Base-by-base conservation (phyloP, 2,329 filamentous ascomycete genomes). In the Mycosphaerella sp. region DNA sequence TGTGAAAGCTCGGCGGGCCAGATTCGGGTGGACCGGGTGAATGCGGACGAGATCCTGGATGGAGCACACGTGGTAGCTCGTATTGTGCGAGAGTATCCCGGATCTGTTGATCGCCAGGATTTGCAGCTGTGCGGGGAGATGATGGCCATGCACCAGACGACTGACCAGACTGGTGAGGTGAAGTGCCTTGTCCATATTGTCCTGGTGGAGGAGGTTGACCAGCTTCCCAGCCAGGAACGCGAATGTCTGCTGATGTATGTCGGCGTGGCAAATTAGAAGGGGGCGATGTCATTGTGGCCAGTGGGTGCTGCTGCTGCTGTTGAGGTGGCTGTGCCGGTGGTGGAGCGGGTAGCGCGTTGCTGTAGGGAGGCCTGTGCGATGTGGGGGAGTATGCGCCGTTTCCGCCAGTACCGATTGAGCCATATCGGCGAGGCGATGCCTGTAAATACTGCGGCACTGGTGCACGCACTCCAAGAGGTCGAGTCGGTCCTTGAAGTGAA, bases 201-300 rank as follows among this genome's bases (percentile, higher is more conserved):
- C 73, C 69, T 26, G 34, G 40, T 45, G 65, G 74, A 59, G 70
- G 77, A 6, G 77, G 78, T 58, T 84, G 85, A 83, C 87, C 92
- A 38, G 86, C 89, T 67, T 90, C 86, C 64, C 76, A 91, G 56
- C 75, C 74, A 58, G 76, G 73, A 4, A 74, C 86, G 50, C 93
- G 85, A 63, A 98, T 97, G 69, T 98, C 93, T 55, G 93, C 93
- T 39, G 91, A 92, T 1, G 93, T 98, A 72, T 98, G 93, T 57
- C 92, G 83, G 59, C 92, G 84, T 43, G 84, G 81, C 45, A 95
- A 77, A 64, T 83, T 90, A 53, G 82, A 80, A 1, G 80, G 78
- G 23, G 80, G 78, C 38, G 81, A 81, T 17, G 75, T 72, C 54
- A 76, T 76, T 51, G 74, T 76, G n/a, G 80, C 76, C 36, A 81